A percentile compares a stretch with the other conserved stretches of the same genome.
phyloP scores from a whole-genome alignment of 345 rosid species.

The Moricandia arvensis region DNA sequence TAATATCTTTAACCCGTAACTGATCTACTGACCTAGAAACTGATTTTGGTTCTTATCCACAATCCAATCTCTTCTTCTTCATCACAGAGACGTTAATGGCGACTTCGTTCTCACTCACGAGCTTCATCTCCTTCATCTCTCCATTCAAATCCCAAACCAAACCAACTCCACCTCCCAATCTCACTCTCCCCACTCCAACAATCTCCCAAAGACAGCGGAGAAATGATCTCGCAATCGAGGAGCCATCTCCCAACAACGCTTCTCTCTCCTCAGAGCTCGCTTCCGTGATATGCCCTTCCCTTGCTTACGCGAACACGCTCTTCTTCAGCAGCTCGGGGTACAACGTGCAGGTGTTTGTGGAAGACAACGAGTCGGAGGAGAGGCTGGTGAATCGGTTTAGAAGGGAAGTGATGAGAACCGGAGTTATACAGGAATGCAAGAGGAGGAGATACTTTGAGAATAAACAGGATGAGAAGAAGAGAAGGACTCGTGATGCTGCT shows the following conservation, averaged over 20 bases:
- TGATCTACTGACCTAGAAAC: slow-evolving; percentile 19
- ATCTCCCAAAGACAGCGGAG: slow-evolving; percentile 30
- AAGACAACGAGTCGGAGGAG: slow-evolving; percentile 75
- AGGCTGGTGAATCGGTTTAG: slow-evolving; percentile 66
- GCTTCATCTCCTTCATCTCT: slow-evolving; percentile 31
- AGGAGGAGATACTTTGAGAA: slow-evolving; percentile 68
- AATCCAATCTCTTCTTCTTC: slow-evolving; percentile 26
- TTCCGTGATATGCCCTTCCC: slow-evolving; percentile 67
- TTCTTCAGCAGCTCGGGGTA: slow-evolving; percentile 62
- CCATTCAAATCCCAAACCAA: neutral
- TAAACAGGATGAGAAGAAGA: slow-evolving; percentile 71
- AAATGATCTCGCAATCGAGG: slow-evolving; percentile 25
- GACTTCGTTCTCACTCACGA: slow-evolving; percentile 55
- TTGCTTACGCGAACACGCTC: slow-evolving; percentile 66
- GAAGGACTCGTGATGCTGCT: slow-evolving; percentile 78
- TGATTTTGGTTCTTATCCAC: slow-evolving; percentile 38
- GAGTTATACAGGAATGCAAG: slow-evolving; percentile 74
- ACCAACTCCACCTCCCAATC: slow-evolving; percentile 30
- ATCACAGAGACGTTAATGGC: slow-evolving; percentile 50
- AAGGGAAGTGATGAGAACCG: slow-evolving; percentile 78
- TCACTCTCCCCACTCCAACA: slow-evolving; percentile 29
- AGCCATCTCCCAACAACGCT: slow-evolving; percentile 17
- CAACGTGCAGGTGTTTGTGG: slow-evolving; percentile 70
- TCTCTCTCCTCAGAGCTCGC: slow-evolving; percentile 47
- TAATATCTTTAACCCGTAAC: neutral